phyloP scores from a whole-genome alignment of 2,329 filamentous ascomycete species.

The Pseudogymnoascus sp. region DNA sequence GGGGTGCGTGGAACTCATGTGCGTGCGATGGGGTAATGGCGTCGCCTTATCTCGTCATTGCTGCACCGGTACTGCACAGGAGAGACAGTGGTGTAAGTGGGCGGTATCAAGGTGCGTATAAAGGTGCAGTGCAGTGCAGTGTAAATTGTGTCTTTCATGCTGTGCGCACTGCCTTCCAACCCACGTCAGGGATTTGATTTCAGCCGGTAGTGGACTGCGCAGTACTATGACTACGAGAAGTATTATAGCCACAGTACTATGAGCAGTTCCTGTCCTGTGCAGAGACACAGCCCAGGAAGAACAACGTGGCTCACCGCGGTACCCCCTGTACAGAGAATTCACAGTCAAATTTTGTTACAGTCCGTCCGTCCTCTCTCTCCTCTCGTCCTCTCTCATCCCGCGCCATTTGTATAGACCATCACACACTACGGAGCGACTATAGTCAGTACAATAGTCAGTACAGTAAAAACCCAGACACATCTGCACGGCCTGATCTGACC shows the following conservation, averaged over 20 bases:
- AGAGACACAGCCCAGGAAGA: neutral
- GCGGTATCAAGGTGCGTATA: no score
- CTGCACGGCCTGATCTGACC: neutral
- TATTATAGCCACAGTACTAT: no score
- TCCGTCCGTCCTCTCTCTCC: neutral
- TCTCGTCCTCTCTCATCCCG: neutral
- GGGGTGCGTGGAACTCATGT: neutral
- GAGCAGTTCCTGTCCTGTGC: neutral
- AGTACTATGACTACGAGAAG: no score
- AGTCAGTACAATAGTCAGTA: no score
- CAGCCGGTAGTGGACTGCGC: neutral
- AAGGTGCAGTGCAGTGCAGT: neutral
- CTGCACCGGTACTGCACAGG: no score
- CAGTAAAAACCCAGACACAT: neutral
- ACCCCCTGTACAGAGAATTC: neutral
- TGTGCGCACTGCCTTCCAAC: no score
- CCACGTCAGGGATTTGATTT: neutral
- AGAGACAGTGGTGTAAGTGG: no score
- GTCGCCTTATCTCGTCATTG: neutral
- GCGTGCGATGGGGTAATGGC: neutral
- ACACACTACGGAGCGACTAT: no score
- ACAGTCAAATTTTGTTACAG: neutral
- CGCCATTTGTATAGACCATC: neutral
- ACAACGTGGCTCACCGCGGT: no score
- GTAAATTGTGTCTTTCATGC: no score